Base-by-base conservation (phyloP, 2,329 filamentous ascomycete genomes). In the Verticillium dahliae region DNA sequence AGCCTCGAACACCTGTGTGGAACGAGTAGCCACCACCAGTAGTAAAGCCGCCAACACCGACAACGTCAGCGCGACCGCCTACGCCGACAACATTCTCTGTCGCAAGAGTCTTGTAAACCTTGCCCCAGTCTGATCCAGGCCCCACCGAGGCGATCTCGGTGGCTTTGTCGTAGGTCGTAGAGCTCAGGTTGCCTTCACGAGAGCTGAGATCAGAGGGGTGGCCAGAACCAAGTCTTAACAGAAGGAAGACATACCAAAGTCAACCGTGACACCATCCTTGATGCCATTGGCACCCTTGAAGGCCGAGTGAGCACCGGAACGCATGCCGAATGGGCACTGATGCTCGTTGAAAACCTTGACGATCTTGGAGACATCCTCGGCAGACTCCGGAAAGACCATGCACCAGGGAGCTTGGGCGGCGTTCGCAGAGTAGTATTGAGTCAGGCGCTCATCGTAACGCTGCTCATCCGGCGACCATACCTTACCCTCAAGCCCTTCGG, bases 1-100 rank as follows among this genome's bases (percentile, higher is more conserved):
- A 76, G 0, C 80, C 80, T 37, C 73, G 64, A 0, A 59, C 50
- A 60, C 66, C 68, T 27, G 68, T 63, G 52, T 72, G 68, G 60
- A 73, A 74, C 0, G 69, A 73, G 56, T 73, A 72, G 4, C 67
- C 67, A 1, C 68, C 67, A 5, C 68, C 68, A 11, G 66, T 60
- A 0, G 62, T 57, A 15, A 69, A 69, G 1, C 68, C 68, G n/a
- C 67, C 67, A 3, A 65, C 65, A 1, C 68, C 68, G 11, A 69
- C 68, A 6, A 67, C 66, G 6, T 67, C 66, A 57, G 68, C 67
- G 11, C 68, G 60, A 1, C 67, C 68, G 15, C 67, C 68, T 33
- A 65, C 63, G 3, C 60, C 65, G 2, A 62, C 62, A n/a, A 69
- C 64, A 6, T 58, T 60, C n/a, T 65, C 52, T 1, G 60, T 59